Evolutionary conservation across 495 filamentous ascomycete genomes (phyloP).

Genomic region (Entonaema liquescens): DNA sequence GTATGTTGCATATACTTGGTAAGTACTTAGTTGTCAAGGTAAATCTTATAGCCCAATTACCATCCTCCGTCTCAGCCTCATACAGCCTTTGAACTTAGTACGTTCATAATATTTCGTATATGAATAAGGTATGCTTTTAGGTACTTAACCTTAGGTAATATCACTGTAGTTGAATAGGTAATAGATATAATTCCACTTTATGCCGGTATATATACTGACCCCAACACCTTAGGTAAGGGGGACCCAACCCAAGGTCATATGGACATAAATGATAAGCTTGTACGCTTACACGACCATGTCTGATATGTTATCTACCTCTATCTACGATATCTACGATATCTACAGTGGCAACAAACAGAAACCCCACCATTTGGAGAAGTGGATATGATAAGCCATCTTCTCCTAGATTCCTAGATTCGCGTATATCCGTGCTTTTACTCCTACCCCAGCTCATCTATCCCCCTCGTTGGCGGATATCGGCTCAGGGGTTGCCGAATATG

Average conservation of each 20-base stretch:
- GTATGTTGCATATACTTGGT: too few species aligned
- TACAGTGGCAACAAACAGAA: neutral
- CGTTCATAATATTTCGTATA: too few species aligned
- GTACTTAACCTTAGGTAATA: neutral
- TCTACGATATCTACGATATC: neutral
- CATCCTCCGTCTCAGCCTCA: neutral
- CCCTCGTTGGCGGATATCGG: conserved; percentile 3
- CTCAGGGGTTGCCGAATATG: conserved; percentile 17
- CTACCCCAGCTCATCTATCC: neutral
- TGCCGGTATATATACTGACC: too few species aligned
- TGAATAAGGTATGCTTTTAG: too few species aligned
- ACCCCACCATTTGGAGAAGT: conserved; percentile 5
- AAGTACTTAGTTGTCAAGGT: too few species aligned
- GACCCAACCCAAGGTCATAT: neutral
- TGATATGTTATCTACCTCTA: conserved; percentile 1
- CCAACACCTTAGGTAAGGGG: too few species aligned
- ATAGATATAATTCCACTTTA: too few species aligned
- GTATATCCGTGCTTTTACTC: too few species aligned
- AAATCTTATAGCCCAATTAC: too few species aligned
- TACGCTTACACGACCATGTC: neutral
- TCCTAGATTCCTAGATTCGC: neutral
- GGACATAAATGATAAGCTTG: neutral
- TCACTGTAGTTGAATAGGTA: too few species aligned
- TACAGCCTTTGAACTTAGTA: too few species aligned
- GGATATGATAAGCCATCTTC: conserved; percentile 27